Conservation (phyloP, 805 yeast species). For the Danielia oregonensis region DNA sequence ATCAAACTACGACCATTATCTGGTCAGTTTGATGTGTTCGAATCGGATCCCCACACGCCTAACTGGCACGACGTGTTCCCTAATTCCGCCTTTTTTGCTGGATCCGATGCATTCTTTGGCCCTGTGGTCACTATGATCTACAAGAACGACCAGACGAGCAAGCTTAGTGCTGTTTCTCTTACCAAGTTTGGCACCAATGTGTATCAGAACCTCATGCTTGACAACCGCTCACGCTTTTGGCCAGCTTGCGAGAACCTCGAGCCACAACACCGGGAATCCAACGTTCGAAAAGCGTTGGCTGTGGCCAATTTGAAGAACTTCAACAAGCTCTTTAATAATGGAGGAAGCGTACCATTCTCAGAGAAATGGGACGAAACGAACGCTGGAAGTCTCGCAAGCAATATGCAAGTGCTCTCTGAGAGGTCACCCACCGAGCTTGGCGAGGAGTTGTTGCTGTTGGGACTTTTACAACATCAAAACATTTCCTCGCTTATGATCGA, state of each 20-base stretch:
- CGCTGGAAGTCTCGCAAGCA: slow-evolving; percentile 77
- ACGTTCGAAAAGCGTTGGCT: slow-evolving; percentile 73
- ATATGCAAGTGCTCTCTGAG: slow-evolving; percentile 52
- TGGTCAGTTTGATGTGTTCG: slow-evolving; percentile 21
- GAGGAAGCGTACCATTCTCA: slow-evolving; percentile 38
- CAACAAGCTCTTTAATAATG: slow-evolving; percentile 47
- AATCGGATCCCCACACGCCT: background rate
- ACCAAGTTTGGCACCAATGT: slow-evolving; percentile 66
- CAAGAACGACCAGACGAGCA: slow-evolving; percentile 42
- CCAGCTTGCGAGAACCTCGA: slow-evolving; percentile 74
- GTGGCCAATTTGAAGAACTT: slow-evolving; percentile 66
- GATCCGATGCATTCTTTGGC: slow-evolving; percentile 43
- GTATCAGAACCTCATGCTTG: slow-evolving; percentile 15
- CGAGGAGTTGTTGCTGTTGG: slow-evolving; percentile 46
- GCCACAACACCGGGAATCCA: slow-evolving; percentile 45
- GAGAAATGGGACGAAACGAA: slow-evolving; percentile 65
- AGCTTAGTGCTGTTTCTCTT: slow-evolving; percentile 51
- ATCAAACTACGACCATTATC: slow-evolving; percentile 22
- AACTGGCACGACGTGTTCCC: slow-evolving; percentile 45
- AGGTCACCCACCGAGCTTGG: slow-evolving; percentile 59
- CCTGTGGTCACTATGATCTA: slow-evolving; percentile 48
- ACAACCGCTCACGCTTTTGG: slow-evolving; percentile 56
- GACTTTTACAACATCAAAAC: slow-evolving; percentile 51
- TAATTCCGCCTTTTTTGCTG: slow-evolving; percentile 50
- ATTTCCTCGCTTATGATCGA: slow-evolving; percentile 61